Evolutionary conservation across 305 asterid species (phyloP).

Genomic region (Rubia balearica): DNA sequence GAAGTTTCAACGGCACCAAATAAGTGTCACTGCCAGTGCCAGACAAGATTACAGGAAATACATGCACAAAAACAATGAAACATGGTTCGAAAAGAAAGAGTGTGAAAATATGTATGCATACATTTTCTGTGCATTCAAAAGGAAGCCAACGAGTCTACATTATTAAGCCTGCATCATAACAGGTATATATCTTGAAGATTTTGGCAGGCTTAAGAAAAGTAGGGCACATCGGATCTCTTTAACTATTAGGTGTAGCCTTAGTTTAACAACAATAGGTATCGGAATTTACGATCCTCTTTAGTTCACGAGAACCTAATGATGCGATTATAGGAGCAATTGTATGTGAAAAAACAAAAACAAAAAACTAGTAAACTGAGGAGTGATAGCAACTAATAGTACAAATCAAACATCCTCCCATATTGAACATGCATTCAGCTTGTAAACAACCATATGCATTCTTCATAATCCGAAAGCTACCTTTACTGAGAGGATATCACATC

Average conservation of each 20-base stretch:
- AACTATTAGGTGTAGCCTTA: neutral
- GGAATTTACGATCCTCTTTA: neutral
- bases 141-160: neutral
- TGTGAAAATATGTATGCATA: neutral
- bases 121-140: neutral
- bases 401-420: neutral
- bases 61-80: too few relatives aligned
- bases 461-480: neutral
- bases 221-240: neutral
- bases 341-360: neutral
- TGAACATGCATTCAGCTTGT: neutral
- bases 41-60: neutral
- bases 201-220: neutral
- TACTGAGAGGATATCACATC: neutral
- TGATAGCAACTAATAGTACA: neutral
- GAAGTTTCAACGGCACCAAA: neutral
- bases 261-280: neutral
- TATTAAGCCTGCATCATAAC: neutral
- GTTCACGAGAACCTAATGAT: slow-evolving; percentile 1
- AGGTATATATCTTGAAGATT: neutral
- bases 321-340: neutral
- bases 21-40: neutral
- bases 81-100: neutral
- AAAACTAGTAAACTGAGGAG: neutral
- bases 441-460: neutral